Base-by-base conservation (phyloP, 2,329 filamentous ascomycete genomes). In the Clonostachys sp. region DNA sequence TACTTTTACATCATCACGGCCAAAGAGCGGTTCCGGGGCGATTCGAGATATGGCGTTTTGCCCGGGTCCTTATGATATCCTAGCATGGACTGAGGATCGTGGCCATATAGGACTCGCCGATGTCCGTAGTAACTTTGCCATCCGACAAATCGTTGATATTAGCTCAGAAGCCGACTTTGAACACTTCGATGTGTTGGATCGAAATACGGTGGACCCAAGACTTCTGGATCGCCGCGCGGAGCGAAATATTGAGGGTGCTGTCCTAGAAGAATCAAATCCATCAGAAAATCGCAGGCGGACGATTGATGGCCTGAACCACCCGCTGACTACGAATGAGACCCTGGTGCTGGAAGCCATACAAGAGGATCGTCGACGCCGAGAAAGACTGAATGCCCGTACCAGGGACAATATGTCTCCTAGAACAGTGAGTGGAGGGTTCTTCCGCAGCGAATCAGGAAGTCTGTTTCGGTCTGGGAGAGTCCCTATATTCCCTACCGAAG, bases 1-100 rank as follows among this genome's bases (percentile, higher is more conserved):
- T 18, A 80, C 85, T 9, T 90, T 97, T 58, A 80, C 80, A 49
- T 91, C 91, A 14, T 91, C 91, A 1, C 77, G 89, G 51, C 81
- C 89, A 1, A 78, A 80, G 50, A 77, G 74, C n/a, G 77, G 81
- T 18, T 76, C 80, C 17, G 92, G 92, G 41, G 91, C 92, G 34
- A 84, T 97, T 46, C 81, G 94, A 51, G 89, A 91, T 51, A 95
- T 97, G 87, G 79, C 86, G 2, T 99, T 99, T 62, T 91, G 89
- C 5, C 91, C 92, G 1, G 87, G 88, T 2, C 89, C 91, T 1
- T 92, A 86, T 74, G 92, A 96, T 61, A 79, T 99, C 16, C 72
- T 99, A 39, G 87, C 95, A 7, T 97, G 94, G 91, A 89, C 91
- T 9, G 94, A 99, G 65, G 89, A 96, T 57, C 85, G 88, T 52